A percentile compares a stretch with the other conserved stretches of the same genome.
Conservation (phyloP, 1,139 yeast genomes). For the Blastobotrys petasosporus region DNA sequence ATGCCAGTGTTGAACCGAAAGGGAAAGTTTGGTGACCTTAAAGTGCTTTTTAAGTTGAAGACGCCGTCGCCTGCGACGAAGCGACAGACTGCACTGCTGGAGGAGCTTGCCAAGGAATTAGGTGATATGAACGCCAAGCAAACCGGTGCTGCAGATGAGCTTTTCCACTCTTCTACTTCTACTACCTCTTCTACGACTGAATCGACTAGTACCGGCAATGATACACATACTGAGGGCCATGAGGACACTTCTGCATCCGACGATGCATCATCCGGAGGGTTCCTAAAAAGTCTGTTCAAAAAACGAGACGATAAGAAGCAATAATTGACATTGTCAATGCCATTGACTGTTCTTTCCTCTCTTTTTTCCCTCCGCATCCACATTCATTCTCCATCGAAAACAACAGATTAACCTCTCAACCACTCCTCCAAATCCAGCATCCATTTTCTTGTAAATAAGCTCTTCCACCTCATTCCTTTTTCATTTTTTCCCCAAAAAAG, state of each 20-base stretch:
- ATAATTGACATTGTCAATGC: neutral
- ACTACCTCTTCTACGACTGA: slow-evolving; percentile 2
- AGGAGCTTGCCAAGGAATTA: slow-evolving; percentile 88
- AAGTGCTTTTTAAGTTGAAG: slow-evolving; percentile 65
- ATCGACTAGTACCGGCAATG: neutral
- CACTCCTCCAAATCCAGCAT: no score
- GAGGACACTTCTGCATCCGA: neutral
- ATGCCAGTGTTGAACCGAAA: slow-evolving; percentile 65
- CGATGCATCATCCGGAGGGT: slow-evolving; percentile 15
- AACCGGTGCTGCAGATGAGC: slow-evolving; percentile 37
- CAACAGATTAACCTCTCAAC: no score
- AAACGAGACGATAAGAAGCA: slow-evolving; percentile 22
- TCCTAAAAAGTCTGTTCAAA: slow-evolving; percentile 28
- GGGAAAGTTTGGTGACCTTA: slow-evolving; percentile 57
- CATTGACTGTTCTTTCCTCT: no score
- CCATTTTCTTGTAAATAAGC: neutral
- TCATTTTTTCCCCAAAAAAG: no score
- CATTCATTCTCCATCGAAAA: no score
- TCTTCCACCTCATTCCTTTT: neutral
- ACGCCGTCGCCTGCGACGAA: slow-evolving; percentile 72
- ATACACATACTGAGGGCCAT: neutral
- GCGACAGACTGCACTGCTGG: slow-evolving; percentile 87
- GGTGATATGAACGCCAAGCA: slow-evolving; percentile 68
- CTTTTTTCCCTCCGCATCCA: neutral
- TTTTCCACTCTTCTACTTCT: neutral